These are phyloP conservation scores for Microbotryum scabiosae DNA, from an alignment of 1,284 basidiomycete species.

Conservation along the genomic window DNA sequence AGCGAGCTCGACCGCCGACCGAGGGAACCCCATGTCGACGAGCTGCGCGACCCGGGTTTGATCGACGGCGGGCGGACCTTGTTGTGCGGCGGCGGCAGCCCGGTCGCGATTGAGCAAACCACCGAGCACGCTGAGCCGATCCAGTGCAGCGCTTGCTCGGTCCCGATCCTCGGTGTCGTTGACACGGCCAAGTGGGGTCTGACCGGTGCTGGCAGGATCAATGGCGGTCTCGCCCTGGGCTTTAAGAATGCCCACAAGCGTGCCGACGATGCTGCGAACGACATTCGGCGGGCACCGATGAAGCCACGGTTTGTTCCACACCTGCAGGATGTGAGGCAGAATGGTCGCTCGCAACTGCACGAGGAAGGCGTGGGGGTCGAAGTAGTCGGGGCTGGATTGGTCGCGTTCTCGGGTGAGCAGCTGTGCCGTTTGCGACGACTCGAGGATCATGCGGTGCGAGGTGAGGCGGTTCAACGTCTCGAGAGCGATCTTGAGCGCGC, in stretches of 20 bases:
- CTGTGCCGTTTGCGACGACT: constrained; percentile 71
- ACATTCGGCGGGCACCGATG: constrained; percentile 60
- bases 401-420: constrained; percentile 63
- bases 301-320: constrained; percentile 84
- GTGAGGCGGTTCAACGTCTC: constrained; percentile 69
- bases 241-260: constrained; percentile 70
- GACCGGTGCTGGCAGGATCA: constrained; percentile 5
- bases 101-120: constrained; percentile 8
- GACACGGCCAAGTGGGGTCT: constrained; percentile 6
- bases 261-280: constrained; percentile 60
- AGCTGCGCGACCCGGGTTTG: constrained; percentile 42
- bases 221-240: constrained; percentile 58
- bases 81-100: constrained; percentile 7
- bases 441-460: constrained; percentile 68
- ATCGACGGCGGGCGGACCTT: constrained; percentile 10
- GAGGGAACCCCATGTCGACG: constrained; percentile 93
- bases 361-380: constrained; percentile 77
- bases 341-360: constrained; percentile 66
- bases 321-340: constrained; percentile 57
- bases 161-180: not conserved
- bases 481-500: constrained; percentile 71
- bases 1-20: constrained; percentile 73
- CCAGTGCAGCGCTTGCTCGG: too few relatives aligned
- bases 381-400: constrained; percentile 47
- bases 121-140: not conserved